Evolutionary conservation across 768 basidiomycete genomes (phyloP).

Genomic region (Mycena rebaudengoi): DNA sequence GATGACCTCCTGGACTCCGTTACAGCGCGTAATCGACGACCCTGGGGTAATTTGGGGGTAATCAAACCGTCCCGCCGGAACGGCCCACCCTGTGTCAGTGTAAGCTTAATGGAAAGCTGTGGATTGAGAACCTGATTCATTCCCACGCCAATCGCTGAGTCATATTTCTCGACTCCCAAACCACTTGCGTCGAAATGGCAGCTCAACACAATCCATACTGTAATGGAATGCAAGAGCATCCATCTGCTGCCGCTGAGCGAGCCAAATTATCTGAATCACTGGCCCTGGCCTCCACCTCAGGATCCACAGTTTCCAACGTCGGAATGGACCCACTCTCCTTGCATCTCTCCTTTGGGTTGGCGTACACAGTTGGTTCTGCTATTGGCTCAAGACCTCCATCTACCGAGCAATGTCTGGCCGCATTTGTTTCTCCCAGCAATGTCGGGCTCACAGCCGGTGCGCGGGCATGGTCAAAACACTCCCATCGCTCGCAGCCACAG

Average conservation of each 20-base stretch:
- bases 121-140: no score
- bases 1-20: no score
- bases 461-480: slow-evolving; percentile 74
- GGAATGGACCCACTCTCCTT: slow-evolving; percentile 25
- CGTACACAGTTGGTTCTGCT: slow-evolving; percentile 69
- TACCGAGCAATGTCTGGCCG: slow-evolving; percentile 55
- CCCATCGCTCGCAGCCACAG: slow-evolving; percentile 56
- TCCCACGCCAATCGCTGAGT: no score
- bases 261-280: slow-evolving; percentile 43
- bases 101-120: no score
- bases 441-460: slow-evolving; percentile 64
- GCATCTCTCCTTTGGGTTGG: slow-evolving; percentile 44
- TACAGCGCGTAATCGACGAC: no score
- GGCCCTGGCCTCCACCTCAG: slow-evolving; percentile 17
- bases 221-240: slow-evolving; percentile 53
- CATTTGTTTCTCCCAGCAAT: slow-evolving; percentile 59
- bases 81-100: no score
- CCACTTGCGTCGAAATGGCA: no score
- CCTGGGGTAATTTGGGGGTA: no score
- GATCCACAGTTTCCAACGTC: slow-evolving; percentile 3
- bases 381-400: slow-evolving; percentile 59
- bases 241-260: slow-evolving; percentile 48
- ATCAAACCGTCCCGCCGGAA: no score
- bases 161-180: no score
- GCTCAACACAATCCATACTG: slow-evolving; percentile 44